These are phyloP conservation scores for Chlorella sorokiniana DNA, from an alignment of 139 green algal genomes.

Conservation along the genomic window DNA sequence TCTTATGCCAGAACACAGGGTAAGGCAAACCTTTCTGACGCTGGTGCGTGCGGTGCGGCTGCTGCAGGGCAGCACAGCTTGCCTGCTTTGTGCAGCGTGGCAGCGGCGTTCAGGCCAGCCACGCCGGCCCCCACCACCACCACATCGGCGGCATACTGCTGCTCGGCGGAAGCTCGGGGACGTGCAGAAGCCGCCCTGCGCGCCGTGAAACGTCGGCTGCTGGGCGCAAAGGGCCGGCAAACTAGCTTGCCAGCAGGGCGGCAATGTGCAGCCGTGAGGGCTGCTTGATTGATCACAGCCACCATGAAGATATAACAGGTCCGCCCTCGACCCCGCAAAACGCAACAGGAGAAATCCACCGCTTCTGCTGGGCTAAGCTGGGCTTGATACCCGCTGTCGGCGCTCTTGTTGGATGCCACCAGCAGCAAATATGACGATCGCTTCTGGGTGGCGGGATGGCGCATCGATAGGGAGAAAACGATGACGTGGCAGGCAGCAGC, in stretches of 20 bases:
- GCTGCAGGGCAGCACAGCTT: not conserved
- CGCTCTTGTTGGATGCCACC: too few relatives aligned
- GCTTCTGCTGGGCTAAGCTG: too few relatives aligned
- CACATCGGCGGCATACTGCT: conserved; percentile 2
- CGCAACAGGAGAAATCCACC: too few relatives aligned
- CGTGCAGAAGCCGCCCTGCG: not conserved
- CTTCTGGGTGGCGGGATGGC: too few relatives aligned
- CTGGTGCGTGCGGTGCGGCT: not conserved
- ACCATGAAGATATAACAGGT: too few relatives aligned
- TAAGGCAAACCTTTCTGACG: not conserved
- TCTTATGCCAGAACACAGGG: not conserved
- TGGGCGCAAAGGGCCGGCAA: not conserved
- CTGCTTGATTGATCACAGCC: too few relatives aligned
- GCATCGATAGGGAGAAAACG: too few relatives aligned
- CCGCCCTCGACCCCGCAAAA: too few relatives aligned
- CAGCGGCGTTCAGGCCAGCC: conserved; percentile 11
- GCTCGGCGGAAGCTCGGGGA: not conserved
- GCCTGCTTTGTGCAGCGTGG: conserved; percentile 18
- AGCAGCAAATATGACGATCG: too few relatives aligned
- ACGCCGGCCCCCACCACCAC: conserved; percentile 23
- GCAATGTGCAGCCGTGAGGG: too few relatives aligned
- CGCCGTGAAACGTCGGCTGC: not conserved
- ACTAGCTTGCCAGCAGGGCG: not conserved
- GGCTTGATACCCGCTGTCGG: too few relatives aligned
- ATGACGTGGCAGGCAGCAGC: too few relatives aligned